A percentile compares a stretch with the other conserved stretches of the same genome.
These are phyloP conservation scores for Talaromyces adpressus DNA, from an alignment of 495 filamentous ascomycete species.

Conservation along the genomic window DNA sequence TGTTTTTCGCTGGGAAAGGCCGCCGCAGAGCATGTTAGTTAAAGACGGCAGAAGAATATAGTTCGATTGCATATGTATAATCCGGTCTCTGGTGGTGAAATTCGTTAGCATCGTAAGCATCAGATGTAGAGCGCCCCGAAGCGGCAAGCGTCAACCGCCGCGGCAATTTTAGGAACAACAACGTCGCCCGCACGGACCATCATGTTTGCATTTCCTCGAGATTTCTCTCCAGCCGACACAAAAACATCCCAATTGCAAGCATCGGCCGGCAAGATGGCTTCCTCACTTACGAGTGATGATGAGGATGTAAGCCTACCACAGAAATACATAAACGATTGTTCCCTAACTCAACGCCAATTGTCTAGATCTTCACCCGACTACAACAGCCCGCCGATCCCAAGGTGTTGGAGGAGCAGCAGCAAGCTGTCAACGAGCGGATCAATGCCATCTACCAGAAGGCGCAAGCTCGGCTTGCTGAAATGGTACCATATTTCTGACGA, in stretches of 20 bases:
- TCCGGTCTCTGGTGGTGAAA: no score
- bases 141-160: neutral
- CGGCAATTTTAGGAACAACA: neutral
- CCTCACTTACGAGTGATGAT: constrained; percentile 35
- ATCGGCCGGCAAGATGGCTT: constrained; percentile 29
- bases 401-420: constrained; percentile 53
- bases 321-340: neutral
- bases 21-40: constrained; percentile 14
- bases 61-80: neutral
- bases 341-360: neutral
- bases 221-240: neutral
- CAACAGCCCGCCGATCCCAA: constrained; percentile 55
- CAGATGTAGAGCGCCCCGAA: neutral
- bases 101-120: neutral
- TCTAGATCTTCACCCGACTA: constrained; percentile 61
- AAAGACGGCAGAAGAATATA: constrained; percentile 2
- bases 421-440: constrained; percentile 54
- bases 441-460: constrained; percentile 59
- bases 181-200: neutral
- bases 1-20: constrained; percentile 19
- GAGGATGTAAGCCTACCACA: constrained; percentile 26
- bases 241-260: neutral
- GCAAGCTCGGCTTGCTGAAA: constrained; percentile 52
- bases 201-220: neutral
- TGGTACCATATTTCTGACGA: constrained; percentile 21